Conservation (phyloP, 495 filamentous ascomycete species). For the Viridothelium virens region DNA sequence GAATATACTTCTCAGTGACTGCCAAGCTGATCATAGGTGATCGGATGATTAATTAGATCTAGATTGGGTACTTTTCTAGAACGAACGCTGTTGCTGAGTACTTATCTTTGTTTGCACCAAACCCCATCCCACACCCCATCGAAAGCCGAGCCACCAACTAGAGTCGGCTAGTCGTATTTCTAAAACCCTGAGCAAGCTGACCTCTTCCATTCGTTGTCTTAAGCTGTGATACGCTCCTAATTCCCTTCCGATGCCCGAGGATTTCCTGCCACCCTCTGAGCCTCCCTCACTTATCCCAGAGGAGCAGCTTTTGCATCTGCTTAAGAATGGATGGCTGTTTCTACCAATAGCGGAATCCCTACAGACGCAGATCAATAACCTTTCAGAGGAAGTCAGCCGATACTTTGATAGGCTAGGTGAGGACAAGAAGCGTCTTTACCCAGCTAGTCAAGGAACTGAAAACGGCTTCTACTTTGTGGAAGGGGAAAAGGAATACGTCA, state of each 20-base stretch:
- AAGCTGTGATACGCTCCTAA: too few relatives aligned
- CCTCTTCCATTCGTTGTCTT: too few relatives aligned
- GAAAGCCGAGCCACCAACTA: too few relatives aligned
- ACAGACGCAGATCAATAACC: background rate
- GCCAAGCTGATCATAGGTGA: too few relatives aligned
- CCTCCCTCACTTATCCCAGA: slow-evolving; percentile 16
- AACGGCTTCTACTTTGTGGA: slow-evolving; percentile 18
- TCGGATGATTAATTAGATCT: too few relatives aligned
- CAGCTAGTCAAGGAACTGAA: slow-evolving; percentile 18
- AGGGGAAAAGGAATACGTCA: slow-evolving; percentile 21
- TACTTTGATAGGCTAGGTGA: slow-evolving; percentile 12
- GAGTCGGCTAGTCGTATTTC: too few relatives aligned
- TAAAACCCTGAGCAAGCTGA: too few relatives aligned
- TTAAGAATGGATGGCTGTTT: slow-evolving; percentile 17
- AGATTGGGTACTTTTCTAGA: too few relatives aligned
- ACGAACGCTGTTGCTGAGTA: too few relatives aligned
- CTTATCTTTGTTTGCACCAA: too few relatives aligned
- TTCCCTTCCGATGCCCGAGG: background rate
- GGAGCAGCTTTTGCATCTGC: slow-evolving; percentile 16
- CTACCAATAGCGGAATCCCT: slow-evolving; percentile 10
- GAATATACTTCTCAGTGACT: too few relatives aligned
- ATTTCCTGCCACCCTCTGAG: slow-evolving; percentile 10
- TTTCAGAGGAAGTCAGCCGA: slow-evolving; percentile 3
- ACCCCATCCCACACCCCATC: too few relatives aligned
- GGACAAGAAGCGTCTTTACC: slow-evolving; percentile 16